phyloP scores from a whole-genome alignment of 2,329 filamentous ascomycete species.

The Colletotrichum navitas region DNA sequence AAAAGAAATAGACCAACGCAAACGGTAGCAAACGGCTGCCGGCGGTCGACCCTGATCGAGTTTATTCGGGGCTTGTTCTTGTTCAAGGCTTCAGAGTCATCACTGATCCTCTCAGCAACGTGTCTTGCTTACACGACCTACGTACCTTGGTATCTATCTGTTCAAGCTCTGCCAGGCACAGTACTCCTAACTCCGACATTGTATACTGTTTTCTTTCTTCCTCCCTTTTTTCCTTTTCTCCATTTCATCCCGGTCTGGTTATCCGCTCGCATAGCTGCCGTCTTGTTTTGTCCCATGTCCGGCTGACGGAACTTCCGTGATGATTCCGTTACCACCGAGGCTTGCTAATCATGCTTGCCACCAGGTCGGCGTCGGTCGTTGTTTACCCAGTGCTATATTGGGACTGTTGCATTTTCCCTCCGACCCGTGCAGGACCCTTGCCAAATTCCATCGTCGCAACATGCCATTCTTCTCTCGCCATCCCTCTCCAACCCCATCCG shows the following conservation, averaged over 20 bases:
- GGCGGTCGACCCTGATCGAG: background rate
- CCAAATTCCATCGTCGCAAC: slow-evolving; percentile 23
- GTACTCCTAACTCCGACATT: slow-evolving; percentile 29
- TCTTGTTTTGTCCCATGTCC: slow-evolving; percentile 15
- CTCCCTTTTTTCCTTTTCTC: background rate
- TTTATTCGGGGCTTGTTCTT: slow-evolving; percentile 12
- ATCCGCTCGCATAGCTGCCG: slow-evolving; percentile 15
- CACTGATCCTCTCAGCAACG: slow-evolving; percentile 7
- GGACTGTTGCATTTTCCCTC: slow-evolving; percentile 7
- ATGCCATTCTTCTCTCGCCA: slow-evolving; percentile 7
- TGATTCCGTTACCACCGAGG: background rate
- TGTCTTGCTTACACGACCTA: slow-evolving; percentile 23
- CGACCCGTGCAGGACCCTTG: slow-evolving; percentile 20
- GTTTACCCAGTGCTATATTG: slow-evolving; percentile 3
- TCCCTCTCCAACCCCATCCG: slow-evolving; percentile 6
- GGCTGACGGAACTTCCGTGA: slow-evolving; percentile 14
- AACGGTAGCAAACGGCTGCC: background rate
- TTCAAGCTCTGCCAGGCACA: background rate
- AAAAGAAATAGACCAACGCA: background rate
- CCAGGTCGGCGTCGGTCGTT: background rate
- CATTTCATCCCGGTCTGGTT: slow-evolving; percentile 24
- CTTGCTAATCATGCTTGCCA: background rate
- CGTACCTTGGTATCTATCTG: slow-evolving; percentile 20
- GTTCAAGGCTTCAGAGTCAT: background rate
- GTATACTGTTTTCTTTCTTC: background rate